phyloP scores from a whole-genome alignment of 495 filamentous ascomycete species.

The Aspergillus bertholletiae region DNA sequence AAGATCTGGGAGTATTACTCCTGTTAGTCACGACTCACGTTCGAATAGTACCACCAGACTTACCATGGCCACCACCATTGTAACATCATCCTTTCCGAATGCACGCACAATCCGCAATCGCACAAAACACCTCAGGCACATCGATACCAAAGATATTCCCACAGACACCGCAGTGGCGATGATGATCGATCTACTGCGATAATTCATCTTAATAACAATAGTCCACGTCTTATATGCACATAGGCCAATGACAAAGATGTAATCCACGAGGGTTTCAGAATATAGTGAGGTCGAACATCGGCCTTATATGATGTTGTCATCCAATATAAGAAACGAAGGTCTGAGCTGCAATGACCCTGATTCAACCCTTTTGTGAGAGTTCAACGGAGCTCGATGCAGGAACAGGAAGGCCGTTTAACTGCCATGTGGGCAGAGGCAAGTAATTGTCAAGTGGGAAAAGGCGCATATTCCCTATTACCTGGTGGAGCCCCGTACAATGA shows the following conservation, averaged over 20 bases:
- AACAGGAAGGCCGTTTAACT: neutral
- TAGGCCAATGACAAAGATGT: neutral
- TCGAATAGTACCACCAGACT: neutral
- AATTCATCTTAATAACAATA: neutral
- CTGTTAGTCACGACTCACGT: neutral
- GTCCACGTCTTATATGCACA: neutral
- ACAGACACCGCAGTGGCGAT: neutral
- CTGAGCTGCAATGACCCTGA: neutral
- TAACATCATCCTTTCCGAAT: constrained; percentile 8
- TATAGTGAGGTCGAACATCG: neutral
- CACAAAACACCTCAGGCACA: constrained; percentile 9
- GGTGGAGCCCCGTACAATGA: neutral
- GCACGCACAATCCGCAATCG: constrained; percentile 8
- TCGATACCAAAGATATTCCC: constrained; percentile 1
- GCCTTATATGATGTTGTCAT: neutral
- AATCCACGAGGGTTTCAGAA: neutral
- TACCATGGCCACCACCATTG: constrained; percentile 11
- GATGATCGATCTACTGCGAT: neutral
- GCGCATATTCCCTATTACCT: neutral
- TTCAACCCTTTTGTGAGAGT: neutral
- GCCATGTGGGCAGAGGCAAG: neutral
- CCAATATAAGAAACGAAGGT: neutral
- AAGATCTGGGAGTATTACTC: neutral
- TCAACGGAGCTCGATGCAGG: neutral
- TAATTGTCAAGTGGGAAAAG: neutral